Conservation (phyloP, 2,329 filamentous ascomycete genomes). For the Diaporthe sp. region DNA sequence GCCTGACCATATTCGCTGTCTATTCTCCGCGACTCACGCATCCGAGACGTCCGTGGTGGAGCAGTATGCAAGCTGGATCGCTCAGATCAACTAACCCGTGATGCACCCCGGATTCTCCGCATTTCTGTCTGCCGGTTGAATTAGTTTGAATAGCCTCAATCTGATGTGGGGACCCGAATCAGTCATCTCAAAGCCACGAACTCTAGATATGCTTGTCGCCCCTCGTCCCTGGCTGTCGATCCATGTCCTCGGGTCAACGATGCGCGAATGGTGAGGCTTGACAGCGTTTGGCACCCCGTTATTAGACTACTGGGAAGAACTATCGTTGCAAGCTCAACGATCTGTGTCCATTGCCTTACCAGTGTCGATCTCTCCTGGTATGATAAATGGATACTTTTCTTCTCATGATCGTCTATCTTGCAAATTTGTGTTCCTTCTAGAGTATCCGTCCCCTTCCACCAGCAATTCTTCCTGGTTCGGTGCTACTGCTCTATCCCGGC, state of each 20-base stretch:
- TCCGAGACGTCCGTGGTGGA: constrained; percentile 7
- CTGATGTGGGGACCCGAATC: constrained; percentile 2
- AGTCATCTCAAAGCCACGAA: neutral
- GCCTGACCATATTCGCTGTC: neutral
- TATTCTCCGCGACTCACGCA: neutral
- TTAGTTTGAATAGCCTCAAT: constrained; percentile 38
- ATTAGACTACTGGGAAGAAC: neutral
- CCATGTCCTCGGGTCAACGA: constrained; percentile 36
- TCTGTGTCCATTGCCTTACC: neutral
- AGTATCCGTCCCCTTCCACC: too few relatives aligned
- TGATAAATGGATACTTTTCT: neutral
- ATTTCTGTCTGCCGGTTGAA: constrained; percentile 31
- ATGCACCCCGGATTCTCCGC: constrained; percentile 41
- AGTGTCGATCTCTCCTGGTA: neutral
- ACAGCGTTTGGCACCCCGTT: neutral
- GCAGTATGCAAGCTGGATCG: constrained; percentile 3
- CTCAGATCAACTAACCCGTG: constrained; percentile 1
- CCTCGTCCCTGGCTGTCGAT: constrained; percentile 16
- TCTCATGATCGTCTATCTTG: neutral
- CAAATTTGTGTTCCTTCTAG: neutral
- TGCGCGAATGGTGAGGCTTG: constrained; percentile 28
- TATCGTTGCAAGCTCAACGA: neutral
- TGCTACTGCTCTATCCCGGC: neutral
- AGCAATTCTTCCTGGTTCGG: neutral
- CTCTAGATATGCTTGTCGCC: constrained; percentile 16